Evolutionary conservation across 2,329 filamentous ascomycete species (phyloP), one percentile per base, ranked within the genome.

Genomic region (Pezicula carpinea): DNA sequence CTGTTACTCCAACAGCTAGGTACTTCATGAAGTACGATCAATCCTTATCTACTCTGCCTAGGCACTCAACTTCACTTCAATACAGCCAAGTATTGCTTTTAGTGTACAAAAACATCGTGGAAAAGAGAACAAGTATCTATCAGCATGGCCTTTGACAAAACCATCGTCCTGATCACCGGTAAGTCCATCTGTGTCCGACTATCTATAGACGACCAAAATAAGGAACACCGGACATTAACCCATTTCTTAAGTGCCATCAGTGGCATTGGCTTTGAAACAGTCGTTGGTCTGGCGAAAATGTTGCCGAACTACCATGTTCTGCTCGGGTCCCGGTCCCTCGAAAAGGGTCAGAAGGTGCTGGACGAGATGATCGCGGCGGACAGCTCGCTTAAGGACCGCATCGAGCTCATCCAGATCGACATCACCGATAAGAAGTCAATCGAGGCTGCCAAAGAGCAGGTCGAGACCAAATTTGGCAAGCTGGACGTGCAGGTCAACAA

Each of bases 191-290:
- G 14, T 2, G 14, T 34, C 14, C 6, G 6, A n/a, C 32, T 14
- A 34, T 34, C 32, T n/a, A n/a, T n/a, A n/a, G n/a, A n/a, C n/a
- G n/a, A n/a, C n/a, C n/a, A n/a, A n/a, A n/a, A n/a, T n/a, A n/a
- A n/a, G n/a, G 10, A 34, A 34, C 14, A 34, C 11, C 6, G 6
- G 17, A 4, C 6, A 2, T 7, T 5, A 34, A 34, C 32, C 6
- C 17, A 15, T 34, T 14, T 34, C 5, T 13, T 67, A 0, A 70
- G 70, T 2, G 63, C 66, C 5, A 73, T 72, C 44, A 58, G 54
- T 1, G 70, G 70, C 4, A 58, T 73, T 1, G 69, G 70, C 1
- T 60, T 65, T 1, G 66, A 69, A 36, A 61, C 68, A 0, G 61
- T 63, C 13, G 55, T 56, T 2, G n/a, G 23, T 4, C 46, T 55